These are phyloP conservation scores for Ceratocystis ficicola DNA, from an alignment of 2,329 filamentous ascomycete species.

Conservation along the genomic window DNA sequence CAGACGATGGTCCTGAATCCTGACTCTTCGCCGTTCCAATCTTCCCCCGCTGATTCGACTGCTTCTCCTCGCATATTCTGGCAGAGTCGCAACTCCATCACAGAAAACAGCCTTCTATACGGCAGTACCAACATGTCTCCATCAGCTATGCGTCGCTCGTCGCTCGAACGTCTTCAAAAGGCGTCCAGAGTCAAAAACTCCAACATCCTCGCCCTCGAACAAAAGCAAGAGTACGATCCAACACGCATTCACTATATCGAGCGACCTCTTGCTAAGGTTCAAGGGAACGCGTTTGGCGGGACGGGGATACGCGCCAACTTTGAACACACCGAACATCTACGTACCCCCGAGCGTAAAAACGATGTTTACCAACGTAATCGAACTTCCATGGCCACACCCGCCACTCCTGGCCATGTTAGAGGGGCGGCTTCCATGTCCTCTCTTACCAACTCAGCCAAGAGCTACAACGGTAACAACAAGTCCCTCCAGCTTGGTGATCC, in stretches of 20 bases:
- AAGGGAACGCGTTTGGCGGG: conserved; percentile 57
- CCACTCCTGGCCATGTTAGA: conserved; percentile 22
- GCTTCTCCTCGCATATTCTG: conserved; percentile 65
- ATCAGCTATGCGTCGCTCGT: conserved; percentile 68
- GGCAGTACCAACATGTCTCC: conserved; percentile 44
- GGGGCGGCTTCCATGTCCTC: conserved; percentile 26
- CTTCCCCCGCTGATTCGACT: conserved; percentile 53
- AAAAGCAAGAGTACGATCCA: conserved; percentile 86
- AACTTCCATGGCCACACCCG: conserved; percentile 30
- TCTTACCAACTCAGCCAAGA: conserved; percentile 7
- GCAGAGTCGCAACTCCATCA: conserved; percentile 60
- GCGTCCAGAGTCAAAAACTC: conserved; percentile 96
- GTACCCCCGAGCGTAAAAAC: conserved; percentile 29
- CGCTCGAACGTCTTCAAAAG: conserved; percentile 88
- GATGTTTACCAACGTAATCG: conserved; percentile 38
- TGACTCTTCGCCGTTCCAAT: conserved; percentile 75
- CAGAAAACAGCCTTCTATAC: conserved; percentile 60
- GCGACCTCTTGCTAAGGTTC: conserved; percentile 65
- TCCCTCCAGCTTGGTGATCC: conserved; percentile 10
- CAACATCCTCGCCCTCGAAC: conserved; percentile 88
- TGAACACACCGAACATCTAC: conserved; percentile 26
- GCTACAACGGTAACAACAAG: background rate
- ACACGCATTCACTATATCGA: conserved; percentile 64
- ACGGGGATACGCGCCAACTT: conserved; percentile 40
- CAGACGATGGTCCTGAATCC: conserved; percentile 57